Evolutionary conservation across 1,139 yeast species (phyloP), one percentile per base, ranked within the genome.

Genomic region (Lizanozyma gosingica): DNA sequence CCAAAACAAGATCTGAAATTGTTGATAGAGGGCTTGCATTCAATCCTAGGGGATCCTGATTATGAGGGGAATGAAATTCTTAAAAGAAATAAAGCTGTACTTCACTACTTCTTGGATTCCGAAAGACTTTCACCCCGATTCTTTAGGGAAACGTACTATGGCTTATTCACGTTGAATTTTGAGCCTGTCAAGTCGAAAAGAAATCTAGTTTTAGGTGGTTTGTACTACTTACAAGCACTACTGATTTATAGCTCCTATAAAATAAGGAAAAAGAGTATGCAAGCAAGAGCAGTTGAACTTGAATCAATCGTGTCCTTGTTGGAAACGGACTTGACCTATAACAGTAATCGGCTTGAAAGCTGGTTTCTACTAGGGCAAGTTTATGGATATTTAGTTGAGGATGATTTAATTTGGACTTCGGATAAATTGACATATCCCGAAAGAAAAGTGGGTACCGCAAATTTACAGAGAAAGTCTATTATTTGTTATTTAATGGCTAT

Each of bases 361-460:
- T 94, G 99, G 99, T 66, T 78, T 38, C 68, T 87, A 1, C 59
- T 92, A 15, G 96, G 94, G 0, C 92, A 83, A 55, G 81, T 94
- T 0, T 88, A 76, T 50, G 83, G 90, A 1, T 80, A 69, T 42
- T 63, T 85, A 34, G 95, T 83, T 0, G 97, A 90, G 48, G 95
- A 87, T 57, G 96, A 86, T 48, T 63, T 92, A 41, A 79, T 87
- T 6, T 87, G 95, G 94, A 83, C 92, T 1, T 82, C 96, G 0
- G 97, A 90, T 54, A 84, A 84, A 50, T 61, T 88, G 34, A 83
- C 83, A 33, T 68, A 75, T 0, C 58, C 70, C 0, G 94, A 83
- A 6, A 71, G 82, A 47, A 83, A 83, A 50, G 63, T 64, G 2
- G 58, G 64, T 0, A 82, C 88, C 0, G 88, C 90, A 0, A 63